These are phyloP conservation scores for Jackrogersella multiformis DNA, from an alignment of 495 filamentous ascomycete species.

Conservation along the genomic window DNA sequence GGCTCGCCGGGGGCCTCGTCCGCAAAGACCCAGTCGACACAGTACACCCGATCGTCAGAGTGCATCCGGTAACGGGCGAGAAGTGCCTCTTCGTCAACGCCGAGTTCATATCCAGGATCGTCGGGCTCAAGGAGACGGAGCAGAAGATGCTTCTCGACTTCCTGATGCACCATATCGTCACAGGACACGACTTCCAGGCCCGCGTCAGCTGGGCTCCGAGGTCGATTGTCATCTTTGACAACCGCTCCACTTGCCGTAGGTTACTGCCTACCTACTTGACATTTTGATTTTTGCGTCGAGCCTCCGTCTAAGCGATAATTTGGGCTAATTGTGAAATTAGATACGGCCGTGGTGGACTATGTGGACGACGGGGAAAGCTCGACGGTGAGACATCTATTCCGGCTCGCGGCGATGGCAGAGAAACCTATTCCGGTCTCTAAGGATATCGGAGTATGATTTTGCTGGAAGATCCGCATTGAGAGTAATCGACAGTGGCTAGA, in stretches of 20 bases:
- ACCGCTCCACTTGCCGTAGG: neutral
- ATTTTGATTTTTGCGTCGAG: neutral
- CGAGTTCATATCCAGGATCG: conserved; percentile 49
- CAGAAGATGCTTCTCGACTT: conserved; percentile 56
- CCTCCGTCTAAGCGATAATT: no score
- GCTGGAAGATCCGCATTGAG: no score
- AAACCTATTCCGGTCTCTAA: neutral
- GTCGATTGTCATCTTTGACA: neutral
- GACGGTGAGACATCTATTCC: neutral
- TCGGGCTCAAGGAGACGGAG: conserved; percentile 57
- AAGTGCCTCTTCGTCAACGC: conserved; percentile 74
- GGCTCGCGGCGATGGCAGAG: conserved; percentile 1
- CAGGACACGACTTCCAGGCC: conserved; percentile 55
- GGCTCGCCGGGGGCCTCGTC: neutral
- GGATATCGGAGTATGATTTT: no score
- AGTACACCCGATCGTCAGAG: conserved; percentile 67
- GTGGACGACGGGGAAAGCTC: neutral
- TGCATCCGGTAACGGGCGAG: conserved; percentile 74
- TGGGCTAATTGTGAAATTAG: neutral
- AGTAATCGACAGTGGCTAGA: no score
- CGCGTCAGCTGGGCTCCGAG: conserved; percentile 29
- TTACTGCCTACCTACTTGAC: neutral
- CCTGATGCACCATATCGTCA: conserved; percentile 51
- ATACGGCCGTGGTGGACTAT: neutral
- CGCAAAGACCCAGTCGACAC: neutral